These are phyloP conservation scores for Penicillium freii DNA, from an alignment of 2,329 filamentous ascomycete species.

Conservation along the genomic window DNA sequence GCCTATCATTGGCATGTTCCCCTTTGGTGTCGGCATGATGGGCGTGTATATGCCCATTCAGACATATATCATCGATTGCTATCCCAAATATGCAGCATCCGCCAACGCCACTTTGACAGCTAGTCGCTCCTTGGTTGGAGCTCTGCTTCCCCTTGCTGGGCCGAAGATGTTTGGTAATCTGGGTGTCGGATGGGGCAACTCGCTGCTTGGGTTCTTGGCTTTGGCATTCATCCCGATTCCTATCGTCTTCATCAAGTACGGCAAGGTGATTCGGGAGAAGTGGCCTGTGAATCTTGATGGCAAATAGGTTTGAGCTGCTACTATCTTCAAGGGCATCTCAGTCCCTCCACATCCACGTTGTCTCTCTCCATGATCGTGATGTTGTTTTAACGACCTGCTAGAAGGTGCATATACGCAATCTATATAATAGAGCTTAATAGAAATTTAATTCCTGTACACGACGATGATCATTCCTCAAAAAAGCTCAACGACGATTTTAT, in stretches of 20 bases:
- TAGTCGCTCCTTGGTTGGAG: constrained; percentile 48
- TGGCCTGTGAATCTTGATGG: constrained; percentile 15
- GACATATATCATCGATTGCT: constrained; percentile 62
- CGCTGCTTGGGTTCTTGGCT: constrained; percentile 20
- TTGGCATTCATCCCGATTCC: constrained; percentile 20
- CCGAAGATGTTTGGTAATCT: constrained; percentile 14
- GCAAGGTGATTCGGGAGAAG: constrained; percentile 15
- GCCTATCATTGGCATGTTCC: constrained; percentile 56
- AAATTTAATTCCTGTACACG: neutral
- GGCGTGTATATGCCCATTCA: constrained; percentile 53
- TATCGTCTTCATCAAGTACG: constrained; percentile 10
- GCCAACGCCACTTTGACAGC: constrained; percentile 57
- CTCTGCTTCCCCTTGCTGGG: constrained; percentile 20
- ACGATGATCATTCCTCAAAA: neutral
- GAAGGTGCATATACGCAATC: neutral
- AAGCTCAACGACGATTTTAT: constrained; percentile 11
- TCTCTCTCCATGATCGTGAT: neutral
- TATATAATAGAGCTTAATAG: constrained; percentile 1
- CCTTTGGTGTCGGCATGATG: constrained; percentile 56
- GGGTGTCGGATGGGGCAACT: constrained; percentile 23
- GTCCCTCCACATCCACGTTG: neutral
- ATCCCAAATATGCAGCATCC: constrained; percentile 46
- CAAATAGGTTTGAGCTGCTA: neutral
- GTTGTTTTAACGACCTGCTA: neutral
- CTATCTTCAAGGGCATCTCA: neutral